Base-by-base conservation (phyloP, 2,329 filamentous ascomycete species). In the Apiospora marii region DNA sequence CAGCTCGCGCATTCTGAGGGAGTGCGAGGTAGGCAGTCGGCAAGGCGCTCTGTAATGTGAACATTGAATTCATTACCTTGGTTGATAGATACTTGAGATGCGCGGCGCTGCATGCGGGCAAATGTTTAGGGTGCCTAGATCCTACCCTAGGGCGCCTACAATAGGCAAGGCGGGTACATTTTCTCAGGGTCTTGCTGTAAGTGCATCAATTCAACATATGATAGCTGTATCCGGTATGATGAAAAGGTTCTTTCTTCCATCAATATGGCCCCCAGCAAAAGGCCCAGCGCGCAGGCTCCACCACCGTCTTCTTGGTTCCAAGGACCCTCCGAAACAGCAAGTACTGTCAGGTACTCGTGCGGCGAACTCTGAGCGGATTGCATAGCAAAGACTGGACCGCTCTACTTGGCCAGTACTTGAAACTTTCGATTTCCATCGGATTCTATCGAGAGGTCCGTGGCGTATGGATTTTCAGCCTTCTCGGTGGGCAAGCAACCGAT, bases 401-500 rank as follows among this genome's bases (percentile, higher is more conserved):
- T 43, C 12, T 72, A 72, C 77, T 72, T 72, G 64, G 51, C 53
- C 67, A 69, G 16, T 78, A 80, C 79, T 41, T 64, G 48, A 4
- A 6, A 68, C 72, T 2, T 37, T 71, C 68, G 58, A 77, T 80
- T 81, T 81, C 79, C 73, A 81, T 81, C 74, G 73, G 79, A 78
- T 81, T 81, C 79, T 78, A 81, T 78, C 77, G 75, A 70, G 72
- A 74, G 75, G 74, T 64, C 73, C 73, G 78, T 79, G 79, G 78
- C 79, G 77, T 77, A 76, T 77, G 73, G 73, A 75, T 73, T 75
- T 74, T 79, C 79, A 79, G 79, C 78, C 78, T 80, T 74, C 71
- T 74, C 67, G 67, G 67, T 49, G 68, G 71, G 51, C n/a, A 43
- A 67, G 44, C 53, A 61, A 61, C 53, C 53, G 53, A 61, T 64